Evolutionary conservation across 2,329 filamentous ascomycete genomes (phyloP).

Genomic region (Alternaria arbusti): DNA sequence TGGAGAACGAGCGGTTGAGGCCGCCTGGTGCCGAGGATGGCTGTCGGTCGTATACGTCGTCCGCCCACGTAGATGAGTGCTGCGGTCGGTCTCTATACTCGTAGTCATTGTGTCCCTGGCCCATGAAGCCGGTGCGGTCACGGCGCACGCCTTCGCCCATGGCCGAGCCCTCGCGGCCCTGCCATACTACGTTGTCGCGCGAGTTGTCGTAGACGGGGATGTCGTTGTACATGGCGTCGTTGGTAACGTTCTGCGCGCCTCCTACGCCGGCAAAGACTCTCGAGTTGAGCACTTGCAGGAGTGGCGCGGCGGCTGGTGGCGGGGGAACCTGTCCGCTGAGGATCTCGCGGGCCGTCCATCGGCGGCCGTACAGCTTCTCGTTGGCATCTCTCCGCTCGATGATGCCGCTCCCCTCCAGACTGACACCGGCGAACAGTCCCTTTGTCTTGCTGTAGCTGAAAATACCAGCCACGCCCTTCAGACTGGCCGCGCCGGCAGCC

Average conservation of each 20-base stretch:
- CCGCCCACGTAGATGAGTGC: constrained; percentile 74
- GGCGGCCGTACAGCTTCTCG: constrained; percentile 89
- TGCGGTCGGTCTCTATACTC: constrained; percentile 64
- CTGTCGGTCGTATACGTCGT: constrained; percentile 73
- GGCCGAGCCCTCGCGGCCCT: constrained; percentile 73
- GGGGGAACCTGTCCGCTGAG: constrained; percentile 78
- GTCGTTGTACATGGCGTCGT: constrained; percentile 76
- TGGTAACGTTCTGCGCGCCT: constrained; percentile 29
- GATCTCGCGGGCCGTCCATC: constrained; percentile 81
- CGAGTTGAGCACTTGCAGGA: constrained; percentile 85
- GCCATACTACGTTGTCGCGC: constrained; percentile 85
- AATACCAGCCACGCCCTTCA: constrained; percentile 86
- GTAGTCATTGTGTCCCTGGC: constrained; percentile 51
- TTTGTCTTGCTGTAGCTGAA: constrained; percentile 99
- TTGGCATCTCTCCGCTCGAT: constrained; percentile 97
- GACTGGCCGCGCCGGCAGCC: constrained; percentile 89
- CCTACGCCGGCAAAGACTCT: constrained; percentile 77
- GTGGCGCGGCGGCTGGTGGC: constrained; percentile 80
- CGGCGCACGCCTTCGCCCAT: constrained; percentile 70
- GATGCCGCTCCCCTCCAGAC: constrained; percentile 88
- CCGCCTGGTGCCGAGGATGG: constrained; percentile 40
- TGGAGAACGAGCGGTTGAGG: constrained; percentile 58
- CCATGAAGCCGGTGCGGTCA: constrained; percentile 53
- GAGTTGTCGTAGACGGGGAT: constrained; percentile 84
- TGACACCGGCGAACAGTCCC: constrained; percentile 94